phyloP scores from a whole-genome alignment of 345 rosid genomes.

The Eucalyptus viminalis region DNA sequence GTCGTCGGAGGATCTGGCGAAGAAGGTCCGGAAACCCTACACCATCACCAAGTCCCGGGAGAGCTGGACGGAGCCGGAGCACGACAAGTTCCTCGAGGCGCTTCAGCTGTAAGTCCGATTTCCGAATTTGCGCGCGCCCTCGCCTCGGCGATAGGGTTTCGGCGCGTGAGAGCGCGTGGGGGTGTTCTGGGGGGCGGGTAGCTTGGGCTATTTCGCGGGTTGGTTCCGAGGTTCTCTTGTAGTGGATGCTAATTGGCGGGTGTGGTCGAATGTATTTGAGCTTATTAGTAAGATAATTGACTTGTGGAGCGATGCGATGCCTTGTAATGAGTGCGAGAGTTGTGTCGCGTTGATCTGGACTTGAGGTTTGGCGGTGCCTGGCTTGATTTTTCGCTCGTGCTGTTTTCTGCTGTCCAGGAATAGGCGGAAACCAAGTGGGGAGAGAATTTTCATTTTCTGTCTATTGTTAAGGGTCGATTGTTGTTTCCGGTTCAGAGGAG shows the following conservation, averaged over 20 bases:
- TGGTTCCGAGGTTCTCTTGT: not conserved
- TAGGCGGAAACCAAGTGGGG: not conserved
- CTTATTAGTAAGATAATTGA: not conserved
- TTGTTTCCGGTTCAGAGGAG: not conserved
- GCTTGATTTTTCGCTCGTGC: not conserved
- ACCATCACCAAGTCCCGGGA: slow-evolving; percentile 82
- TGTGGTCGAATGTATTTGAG: not conserved
- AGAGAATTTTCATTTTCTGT: not conserved
- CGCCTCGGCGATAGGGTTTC: not conserved
- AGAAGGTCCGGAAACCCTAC: slow-evolving; percentile 80
- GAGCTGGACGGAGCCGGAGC: slow-evolving; percentile 99
- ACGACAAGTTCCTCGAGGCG: slow-evolving; percentile 90
- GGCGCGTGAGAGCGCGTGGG: not conserved
- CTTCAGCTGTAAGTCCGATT: slow-evolving; percentile 58
- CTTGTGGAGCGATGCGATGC: not conserved
- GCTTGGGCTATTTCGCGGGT: not conserved
- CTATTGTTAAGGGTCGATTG: not conserved
- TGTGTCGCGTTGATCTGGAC: not conserved
- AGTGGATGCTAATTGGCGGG: not conserved
- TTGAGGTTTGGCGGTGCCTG: not conserved
- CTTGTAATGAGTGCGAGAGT: not conserved
- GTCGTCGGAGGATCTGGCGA: slow-evolving; percentile 46
- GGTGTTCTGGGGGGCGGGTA: not conserved
- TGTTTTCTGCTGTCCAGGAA: not conserved
- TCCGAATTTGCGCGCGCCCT: not conserved